Percentiles rank a stretch among this genome's conserved stretches.
phyloP scores from a whole-genome alignment of 768 basidiomycete species.

The Astraeus odoratus region DNA sequence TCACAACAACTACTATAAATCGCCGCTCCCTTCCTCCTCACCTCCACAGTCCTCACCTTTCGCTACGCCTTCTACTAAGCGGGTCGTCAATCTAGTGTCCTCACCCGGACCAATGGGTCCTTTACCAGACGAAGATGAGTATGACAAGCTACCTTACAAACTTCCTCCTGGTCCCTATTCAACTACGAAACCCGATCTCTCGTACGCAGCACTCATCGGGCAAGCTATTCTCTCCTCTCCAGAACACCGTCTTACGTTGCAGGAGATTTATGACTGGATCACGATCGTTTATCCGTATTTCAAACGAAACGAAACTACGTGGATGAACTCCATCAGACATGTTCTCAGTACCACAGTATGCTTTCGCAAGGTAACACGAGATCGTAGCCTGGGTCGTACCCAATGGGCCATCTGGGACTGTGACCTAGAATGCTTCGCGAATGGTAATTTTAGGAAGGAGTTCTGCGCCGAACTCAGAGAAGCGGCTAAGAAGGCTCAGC shows the following conservation, averaged over 20 bases:
- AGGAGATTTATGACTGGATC: conserved; percentile 96
- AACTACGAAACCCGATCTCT: conserved; percentile 70
- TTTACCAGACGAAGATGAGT: conserved; percentile 56
- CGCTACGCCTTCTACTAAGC: conserved; percentile 52
- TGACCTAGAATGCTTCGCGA: conserved; percentile 75
- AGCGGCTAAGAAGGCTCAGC: conserved; percentile 22
- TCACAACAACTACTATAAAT: conserved; percentile 34
- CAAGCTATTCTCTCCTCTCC: conserved; percentile 87
- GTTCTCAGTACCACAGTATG: conserved; percentile 88
- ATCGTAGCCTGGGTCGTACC: conserved; percentile 72
- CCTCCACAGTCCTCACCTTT: conserved; percentile 53
- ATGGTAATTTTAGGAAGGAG: conserved; percentile 74
- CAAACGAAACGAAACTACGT: conserved; percentile 87
- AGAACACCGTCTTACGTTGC: conserved; percentile 78
- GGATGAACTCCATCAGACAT: conserved; percentile 99
- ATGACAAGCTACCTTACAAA: conserved; percentile 61
- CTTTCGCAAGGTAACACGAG: conserved; percentile 80
- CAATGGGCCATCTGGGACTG: conserved; percentile 85
- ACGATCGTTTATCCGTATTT: conserved; percentile 91
- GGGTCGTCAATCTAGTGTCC: conserved; percentile 69
- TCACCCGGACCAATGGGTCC: conserved; percentile 75
- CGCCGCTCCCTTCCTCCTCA: conserved; percentile 55
- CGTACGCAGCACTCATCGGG: conserved; percentile 94
- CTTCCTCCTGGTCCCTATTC: conserved; percentile 85
- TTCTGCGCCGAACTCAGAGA: conserved; percentile 35